Evolutionary conservation across 495 filamentous ascomycete species (phyloP).

Genomic region (Neurospora discreta): DNA sequence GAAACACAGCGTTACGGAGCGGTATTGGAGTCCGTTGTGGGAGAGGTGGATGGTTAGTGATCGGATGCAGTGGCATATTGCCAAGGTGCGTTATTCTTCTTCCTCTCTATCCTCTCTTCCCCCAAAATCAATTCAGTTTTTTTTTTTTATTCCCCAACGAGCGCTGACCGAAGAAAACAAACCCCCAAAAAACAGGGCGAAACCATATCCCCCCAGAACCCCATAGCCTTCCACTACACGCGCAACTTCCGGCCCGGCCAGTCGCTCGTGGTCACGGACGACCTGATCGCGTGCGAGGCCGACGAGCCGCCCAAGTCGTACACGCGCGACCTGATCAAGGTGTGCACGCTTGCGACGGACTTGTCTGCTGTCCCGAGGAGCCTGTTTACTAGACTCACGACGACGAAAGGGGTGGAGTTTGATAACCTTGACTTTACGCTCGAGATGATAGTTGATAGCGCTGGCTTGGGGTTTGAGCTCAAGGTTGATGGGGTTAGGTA

Average conservation of each 20-base stretch:
- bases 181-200: slow-evolving; percentile 45
- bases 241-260: slow-evolving; percentile 63
- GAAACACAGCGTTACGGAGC: slow-evolving; percentile 52
- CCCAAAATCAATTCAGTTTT: too few species aligned
- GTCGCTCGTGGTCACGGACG: slow-evolving; percentile 56
- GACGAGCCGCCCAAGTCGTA: slow-evolving; percentile 51
- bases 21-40: slow-evolving; percentile 69
- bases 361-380: slow-evolving; percentile 54
- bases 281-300: slow-evolving; percentile 58
- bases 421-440: slow-evolving; percentile 66
- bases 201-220: slow-evolving; percentile 52
- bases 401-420: slow-evolving; percentile 62
- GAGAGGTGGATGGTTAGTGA: slow-evolving; percentile 72
- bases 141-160: too few species aligned
- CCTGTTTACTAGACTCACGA: slow-evolving; percentile 55
- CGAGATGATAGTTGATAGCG: slow-evolving; percentile 65
- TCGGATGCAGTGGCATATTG: slow-evolving; percentile 72
- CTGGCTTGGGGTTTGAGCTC: slow-evolving; percentile 58
- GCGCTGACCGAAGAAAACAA: too few species aligned
- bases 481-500: slow-evolving; percentile 64
- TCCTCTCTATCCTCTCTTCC: not conserved
- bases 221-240: slow-evolving; percentile 68
- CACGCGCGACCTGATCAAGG: slow-evolving; percentile 46
- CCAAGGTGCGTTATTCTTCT: slow-evolving; percentile 39
- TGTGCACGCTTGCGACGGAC: slow-evolving; percentile 69